phyloP scores from a whole-genome alignment of 2,329 filamentous ascomycete species.

The Daldinia sp. region DNA sequence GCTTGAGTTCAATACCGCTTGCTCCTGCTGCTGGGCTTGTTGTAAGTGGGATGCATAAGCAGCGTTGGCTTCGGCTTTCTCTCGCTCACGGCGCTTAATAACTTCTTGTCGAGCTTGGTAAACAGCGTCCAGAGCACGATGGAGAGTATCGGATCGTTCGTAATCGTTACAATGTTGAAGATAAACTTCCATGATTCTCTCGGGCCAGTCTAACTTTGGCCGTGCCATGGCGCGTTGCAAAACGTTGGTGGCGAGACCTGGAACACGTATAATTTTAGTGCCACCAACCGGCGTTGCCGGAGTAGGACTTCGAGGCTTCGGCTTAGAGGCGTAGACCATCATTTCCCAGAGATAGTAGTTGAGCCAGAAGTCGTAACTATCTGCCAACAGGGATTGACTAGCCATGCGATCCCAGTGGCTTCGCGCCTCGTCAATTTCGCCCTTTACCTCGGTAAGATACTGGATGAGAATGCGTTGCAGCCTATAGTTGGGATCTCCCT shows the following conservation, averaged over 20 bases:
- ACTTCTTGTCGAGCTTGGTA: constrained; percentile 73
- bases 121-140: constrained; percentile 76
- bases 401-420: constrained; percentile 77
- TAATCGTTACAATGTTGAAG: constrained; percentile 88
- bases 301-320: constrained; percentile 62
- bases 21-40: constrained; percentile 49
- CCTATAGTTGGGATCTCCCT: constrained; percentile 87
- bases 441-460: constrained; percentile 85
- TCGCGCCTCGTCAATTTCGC: constrained; percentile 78
- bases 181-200: constrained; percentile 77
- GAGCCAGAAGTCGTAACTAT: constrained; percentile 93
- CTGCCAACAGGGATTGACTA: constrained; percentile 68
- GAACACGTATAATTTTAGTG: constrained; percentile 65
- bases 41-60: constrained; percentile 54
- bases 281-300: constrained; percentile 51
- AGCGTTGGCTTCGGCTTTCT: constrained; percentile 68
- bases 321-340: constrained; percentile 63
- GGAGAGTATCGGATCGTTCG: constrained; percentile 78
- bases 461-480: constrained; percentile 93
- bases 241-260: constrained; percentile 77
- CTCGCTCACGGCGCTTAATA: constrained; percentile 69
- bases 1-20: constrained; percentile 41
- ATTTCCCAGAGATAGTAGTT: constrained; percentile 94
- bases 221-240: constrained; percentile 73
- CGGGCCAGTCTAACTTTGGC: constrained; percentile 76